A percentile compares a stretch with the other conserved stretches of the same genome.
Evolutionary conservation across 78 protist species (phyloP).

Genomic region (Chrysochromulina parva): DNA sequence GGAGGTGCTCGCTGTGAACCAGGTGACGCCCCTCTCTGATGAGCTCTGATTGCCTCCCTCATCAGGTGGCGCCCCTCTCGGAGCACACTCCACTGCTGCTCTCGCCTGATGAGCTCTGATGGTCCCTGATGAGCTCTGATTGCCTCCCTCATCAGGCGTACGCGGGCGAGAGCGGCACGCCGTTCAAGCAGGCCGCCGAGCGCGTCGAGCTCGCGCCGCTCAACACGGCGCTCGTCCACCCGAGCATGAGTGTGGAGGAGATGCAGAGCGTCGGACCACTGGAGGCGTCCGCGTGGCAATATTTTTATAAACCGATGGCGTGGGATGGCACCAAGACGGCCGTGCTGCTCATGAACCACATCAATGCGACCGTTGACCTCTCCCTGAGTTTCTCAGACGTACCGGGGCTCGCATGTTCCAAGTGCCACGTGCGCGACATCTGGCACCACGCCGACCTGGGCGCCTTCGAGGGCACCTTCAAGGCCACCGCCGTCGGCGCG

Average conservation of each 20-base stretch:
- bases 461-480: background rate
- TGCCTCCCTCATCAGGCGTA: slow-evolving; percentile 1
- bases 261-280: no score
- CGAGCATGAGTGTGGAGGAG: background rate
- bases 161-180: slow-evolving; percentile 52
- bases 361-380: background rate
- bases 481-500: background rate
- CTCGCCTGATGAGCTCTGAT: no score
- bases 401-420: background rate
- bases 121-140: no score
- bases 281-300: background rate
- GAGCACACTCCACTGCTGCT: no score
- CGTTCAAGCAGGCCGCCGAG: background rate
- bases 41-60: no score
- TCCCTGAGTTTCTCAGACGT: background rate
- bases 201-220: background rate
- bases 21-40: background rate
- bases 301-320: slow-evolving; percentile 12
- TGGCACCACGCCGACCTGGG: slow-evolving; percentile 22
- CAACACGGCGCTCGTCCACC: background rate
- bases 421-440: slow-evolving; percentile 11
- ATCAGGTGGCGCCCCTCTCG: slow-evolving; percentile 1
- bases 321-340: background rate
- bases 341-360: slow-evolving; percentile 33
- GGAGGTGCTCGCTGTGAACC: slow-evolving; percentile 48